Evolutionary conservation across 228 moss, liverwort and hornwort species (phyloP), one percentile per base, ranked within the genome.

Genomic region (Sphagnum magellanicum): DNA sequence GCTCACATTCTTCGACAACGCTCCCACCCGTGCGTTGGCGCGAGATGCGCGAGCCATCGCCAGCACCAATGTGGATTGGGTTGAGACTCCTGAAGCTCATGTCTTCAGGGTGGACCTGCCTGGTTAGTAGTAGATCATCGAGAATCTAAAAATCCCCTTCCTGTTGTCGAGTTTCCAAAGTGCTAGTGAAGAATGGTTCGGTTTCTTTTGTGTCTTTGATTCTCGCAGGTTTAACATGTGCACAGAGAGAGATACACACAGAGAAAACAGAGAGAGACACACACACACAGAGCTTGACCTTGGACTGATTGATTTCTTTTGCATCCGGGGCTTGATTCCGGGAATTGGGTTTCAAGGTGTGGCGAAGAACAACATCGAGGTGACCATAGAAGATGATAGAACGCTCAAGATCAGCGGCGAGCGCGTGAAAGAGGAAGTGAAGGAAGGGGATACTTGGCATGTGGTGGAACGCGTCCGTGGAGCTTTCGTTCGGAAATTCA

Each of bases 41-140:
- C 60, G 72, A 15, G 78, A 75, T 48, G 66, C 75, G 0, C 72
- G 47, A 4, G 79, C 76, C 0, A 61, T 79, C 50, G 76, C 70
- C 50, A 76, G 67, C 67, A 76, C 82, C 5, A 70, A 65, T 0
- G 71, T 82, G 62, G 72, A 72, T 50, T 76, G 76, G 76, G 65
- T 61, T 50, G 72, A 72, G 53, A 76, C 76, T 0, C 60, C 71
- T 0, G 70, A 17, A 51, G 68, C 66, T 67, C 79, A 79, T 14
- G 15, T 82, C n/a, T 76, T 82, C 67, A 76, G 65, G 71, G 75
- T 55, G 14, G 76, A 82, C 46, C 64, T 82, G 66, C 79, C 76
- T 0, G 68, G 68, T 68, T 32, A 32, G 32, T 32, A 3, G 32
- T 32, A 32, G 32, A 32, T 32, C 32, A 32, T 32, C 32, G 32